Conservation (phyloP, 805 yeast genomes). For the Cyberlindnera amylophila region DNA sequence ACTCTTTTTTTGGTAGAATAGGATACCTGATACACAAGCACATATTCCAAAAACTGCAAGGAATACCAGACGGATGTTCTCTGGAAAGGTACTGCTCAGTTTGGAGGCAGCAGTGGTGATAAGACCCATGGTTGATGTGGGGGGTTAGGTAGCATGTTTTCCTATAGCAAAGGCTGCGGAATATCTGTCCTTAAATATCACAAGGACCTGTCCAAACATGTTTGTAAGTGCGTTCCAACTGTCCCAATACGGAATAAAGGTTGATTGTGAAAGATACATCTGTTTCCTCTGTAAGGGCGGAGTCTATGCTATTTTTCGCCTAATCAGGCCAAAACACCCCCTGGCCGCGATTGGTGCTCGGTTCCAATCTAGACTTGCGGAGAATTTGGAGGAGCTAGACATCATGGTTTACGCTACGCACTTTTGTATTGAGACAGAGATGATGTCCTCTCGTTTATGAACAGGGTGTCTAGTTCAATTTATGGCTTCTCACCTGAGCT, state of each 20-base stretch:
- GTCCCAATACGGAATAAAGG: conserved; percentile 5
- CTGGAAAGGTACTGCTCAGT: conserved; percentile 4
- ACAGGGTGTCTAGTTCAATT: too few relatives aligned
- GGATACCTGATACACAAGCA: conserved; percentile 1
- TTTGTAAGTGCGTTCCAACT: conserved; percentile 6
- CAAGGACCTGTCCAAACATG: background rate
- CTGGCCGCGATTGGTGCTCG: background rate
- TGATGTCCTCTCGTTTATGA: too few relatives aligned
- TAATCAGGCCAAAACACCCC: conserved; percentile 8
- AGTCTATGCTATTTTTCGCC: conserved; percentile 3
- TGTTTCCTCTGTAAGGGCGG: background rate
- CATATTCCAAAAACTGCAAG: conserved; percentile 5
- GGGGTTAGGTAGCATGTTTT: background rate
- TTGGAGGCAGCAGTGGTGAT: conserved; percentile 5
- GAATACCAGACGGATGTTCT: conserved; percentile 6
- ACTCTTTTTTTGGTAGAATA: conserved; percentile 1
- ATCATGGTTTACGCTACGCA: too few relatives aligned
- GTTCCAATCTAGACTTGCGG: too few relatives aligned
- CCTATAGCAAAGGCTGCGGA: too few relatives aligned
- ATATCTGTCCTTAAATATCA: background rate
- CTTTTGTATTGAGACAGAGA: too few relatives aligned
- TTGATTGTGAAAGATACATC: background rate
- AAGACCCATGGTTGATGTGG: conserved; percentile 7
- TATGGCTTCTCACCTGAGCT: too few relatives aligned
- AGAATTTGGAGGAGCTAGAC: too few relatives aligned